Base-by-base conservation (phyloP, 257 asterid genomes). In the Agastache rugosa region DNA sequence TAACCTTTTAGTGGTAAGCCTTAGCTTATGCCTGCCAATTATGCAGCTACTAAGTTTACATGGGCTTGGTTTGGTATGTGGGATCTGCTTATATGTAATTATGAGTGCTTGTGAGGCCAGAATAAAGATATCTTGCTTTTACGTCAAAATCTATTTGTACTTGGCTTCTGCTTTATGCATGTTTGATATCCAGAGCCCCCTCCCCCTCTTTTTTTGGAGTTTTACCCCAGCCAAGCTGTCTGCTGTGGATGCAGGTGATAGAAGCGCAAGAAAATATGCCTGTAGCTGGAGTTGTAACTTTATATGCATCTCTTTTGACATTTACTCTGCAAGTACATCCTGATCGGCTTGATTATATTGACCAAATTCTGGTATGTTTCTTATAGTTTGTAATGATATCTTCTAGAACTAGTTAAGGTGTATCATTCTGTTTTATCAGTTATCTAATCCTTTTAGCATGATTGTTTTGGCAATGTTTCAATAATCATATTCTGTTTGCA, bases 311-410 rank as follows among this genome's bases (percentile, higher is more conserved):
- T 75, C 96, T 95, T 64, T 80, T 95, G 90, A 91, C 92, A 72
- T 95, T 95, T 83, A 90, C 97, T 71, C 93, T 95, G 80, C 97
- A 92, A 81, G 99, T 95, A 68, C 99, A 92, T 83, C 85, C 94
- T 69, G 98, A 92, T 75, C 94, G 97, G 71, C 97, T 92, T 76
- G 99, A 95, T 86, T 95, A 88, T 74, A 90, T 95, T 59, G 99
- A 95, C 85, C 97, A 91, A 83, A 92, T 95, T 74, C 83, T 95
- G 97, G 99, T 91, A 78, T 77, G 85, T 68, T 67, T 72, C 74
- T 44, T 45, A 56, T 56, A 64, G 39, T 69, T 65, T 56, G 62
- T 31, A 39, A 23, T 59, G 14, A 34, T 53, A 34, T 77, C 42
- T 58, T 22, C 41, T 54, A 50, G 63, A 53, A 39, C 74, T 73